Evolutionary conservation across 305 asterid genomes (phyloP), one percentile per base, ranked within the genome.

Genomic region (Fraxinus latifolia): DNA sequence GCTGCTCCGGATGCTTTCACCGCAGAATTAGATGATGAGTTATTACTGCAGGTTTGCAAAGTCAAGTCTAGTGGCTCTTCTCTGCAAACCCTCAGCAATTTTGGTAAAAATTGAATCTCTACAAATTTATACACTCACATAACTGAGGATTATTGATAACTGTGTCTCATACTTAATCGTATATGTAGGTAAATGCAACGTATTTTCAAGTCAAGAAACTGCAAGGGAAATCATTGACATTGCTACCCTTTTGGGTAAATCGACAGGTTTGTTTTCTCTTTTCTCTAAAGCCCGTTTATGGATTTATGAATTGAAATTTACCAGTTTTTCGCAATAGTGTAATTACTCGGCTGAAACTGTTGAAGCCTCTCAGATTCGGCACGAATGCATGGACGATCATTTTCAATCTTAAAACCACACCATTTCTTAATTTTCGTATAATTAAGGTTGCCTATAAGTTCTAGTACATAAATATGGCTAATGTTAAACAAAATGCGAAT

Each of bases 61-160:
- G 74, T 86, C 73, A 95, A 95, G 87, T 94, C 92, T 80, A 81
- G 83, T 58, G 96, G 95, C 19, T 87, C 91, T 77, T 88, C 96
- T 85, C 80, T 95, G 87, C 82, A 44, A 78, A 85, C 92, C n/a
- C 88, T 92, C 37, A 77, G 84, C 67, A 74, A 80, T 88, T 85
- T 42, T 75, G 96, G 99, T 94, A 86, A 12, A 14, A 27, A 14
- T 23, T 7, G 11, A 7, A 29, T 15, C 75, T 5, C 23, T 70
- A 31, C 15, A 29, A 70, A 14, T 14, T 5, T 70, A 11, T 70
- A 0, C 75, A 5, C 73, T 11, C 19, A 27, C 33, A 62, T 23
- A 21, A 62, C 37, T 14, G 33, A 0, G 37, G 25, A 70, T 29
- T 80, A 42, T 80, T 75, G 29, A 67, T 74, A 71, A 21, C 78